Evolutionary conservation across 805 yeast species (phyloP), one percentile per base, ranked within the genome.

Genomic region (Starmerella powellii): DNA sequence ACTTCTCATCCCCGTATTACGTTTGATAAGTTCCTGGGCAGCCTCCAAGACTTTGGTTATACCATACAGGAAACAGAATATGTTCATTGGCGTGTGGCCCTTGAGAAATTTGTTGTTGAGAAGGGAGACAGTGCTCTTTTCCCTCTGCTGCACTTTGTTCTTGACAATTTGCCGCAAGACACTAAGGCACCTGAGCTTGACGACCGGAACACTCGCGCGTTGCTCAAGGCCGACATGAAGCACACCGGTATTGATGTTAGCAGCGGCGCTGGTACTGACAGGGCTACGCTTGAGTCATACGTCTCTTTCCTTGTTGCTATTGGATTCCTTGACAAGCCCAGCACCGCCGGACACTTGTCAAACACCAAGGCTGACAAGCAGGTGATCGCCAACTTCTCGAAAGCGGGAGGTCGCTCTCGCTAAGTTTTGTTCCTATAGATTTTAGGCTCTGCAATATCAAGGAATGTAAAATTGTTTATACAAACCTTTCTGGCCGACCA

Each of bases 181-280:
- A 82, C 97, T 26, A 82, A 78, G 62, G 97, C 98, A 10, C 97
- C 98, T 2, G 96, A 88, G 62, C 70, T 91, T 50, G 95, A 87
- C 56, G 98, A 93, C 53, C 40, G 69, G 4, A 87, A 91, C 59
- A 83, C 97, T 1, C 72, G 68, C n/a, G 59, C 60, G n/a, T 71
- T 87, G 0, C 72, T 91, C 58, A 65, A 63, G 44, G 66, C 61
- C 20, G 95, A 85, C 58, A 62, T 66, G 5, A 56, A 56, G 26
- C 73, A 76, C 74, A 71, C 85, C 1, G 84, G 82, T 12, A 68
- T 63, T 37, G 94, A 85, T 55, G 65, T 60, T 24, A 72, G 85
- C 36, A 60, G 62, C 1, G 96, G 95, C 8, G 70, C 65, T 39
- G 96, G 95, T 38, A 80, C 86, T n/a, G 74, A 74, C 43, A 59